Evolutionary conservation across 2,329 filamentous ascomycete species (phyloP).

Genomic region (Xylariaceae sp.): DNA sequence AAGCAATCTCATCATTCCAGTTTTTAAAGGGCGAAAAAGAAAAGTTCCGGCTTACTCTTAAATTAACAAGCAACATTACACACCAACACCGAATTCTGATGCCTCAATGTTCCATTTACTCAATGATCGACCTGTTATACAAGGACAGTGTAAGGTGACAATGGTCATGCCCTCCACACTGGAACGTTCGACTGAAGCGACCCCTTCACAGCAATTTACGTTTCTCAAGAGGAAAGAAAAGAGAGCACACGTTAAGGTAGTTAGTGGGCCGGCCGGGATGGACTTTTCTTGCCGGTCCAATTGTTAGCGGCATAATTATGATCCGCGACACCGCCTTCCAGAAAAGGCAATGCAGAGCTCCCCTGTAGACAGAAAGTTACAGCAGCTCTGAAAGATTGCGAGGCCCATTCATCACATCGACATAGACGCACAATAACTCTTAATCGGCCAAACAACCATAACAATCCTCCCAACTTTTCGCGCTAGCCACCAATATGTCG

Average conservation of each 20-base stretch:
- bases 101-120: too few relatives aligned
- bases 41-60: constrained; percentile 8
- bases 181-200: too few relatives aligned
- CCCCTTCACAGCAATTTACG: too few relatives aligned
- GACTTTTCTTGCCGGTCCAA: constrained; percentile 32
- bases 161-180: too few relatives aligned
- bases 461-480: background rate
- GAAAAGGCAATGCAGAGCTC: constrained; percentile 11
- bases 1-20: constrained; percentile 56
- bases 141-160: too few relatives aligned
- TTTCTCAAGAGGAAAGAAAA: background rate
- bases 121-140: too few relatives aligned
- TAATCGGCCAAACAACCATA: background rate
- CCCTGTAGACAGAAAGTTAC: constrained; percentile 6
- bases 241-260: too few relatives aligned
- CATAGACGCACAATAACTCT: background rate
- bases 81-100: too few relatives aligned
- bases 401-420: constrained; percentile 4
- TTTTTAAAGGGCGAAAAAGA: background rate
- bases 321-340: constrained; percentile 37
- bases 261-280: too few relatives aligned
- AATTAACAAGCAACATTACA: too few relatives aligned
- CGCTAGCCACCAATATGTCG: constrained; percentile 61
- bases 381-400: constrained; percentile 3
- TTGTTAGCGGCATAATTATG: constrained; percentile 23